Conservation (phyloP, 1,284 basidiomycete genomes). For the Ceratobasidium sp. region DNA sequence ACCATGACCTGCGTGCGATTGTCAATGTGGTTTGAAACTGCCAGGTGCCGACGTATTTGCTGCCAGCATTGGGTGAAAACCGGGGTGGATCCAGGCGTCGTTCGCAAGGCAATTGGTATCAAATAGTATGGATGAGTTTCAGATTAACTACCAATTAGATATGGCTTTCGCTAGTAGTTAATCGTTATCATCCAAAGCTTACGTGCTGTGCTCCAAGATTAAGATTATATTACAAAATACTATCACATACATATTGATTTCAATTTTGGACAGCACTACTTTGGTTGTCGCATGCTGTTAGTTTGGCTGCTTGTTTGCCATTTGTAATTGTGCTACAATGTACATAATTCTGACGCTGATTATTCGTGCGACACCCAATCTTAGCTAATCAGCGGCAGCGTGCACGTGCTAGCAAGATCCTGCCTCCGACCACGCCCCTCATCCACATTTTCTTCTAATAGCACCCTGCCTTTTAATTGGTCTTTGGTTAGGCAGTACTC, state of each 20-base stretch:
- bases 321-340: too few relatives aligned
- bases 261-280: neutral
- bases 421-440: too few relatives aligned
- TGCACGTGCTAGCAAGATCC: too few relatives aligned
- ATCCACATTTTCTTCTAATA: too few relatives aligned
- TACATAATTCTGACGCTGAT: too few relatives aligned
- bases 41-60: neutral
- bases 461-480: too few relatives aligned
- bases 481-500: too few relatives aligned
- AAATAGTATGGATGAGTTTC: neutral
- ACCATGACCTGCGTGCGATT: neutral
- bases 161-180: neutral
- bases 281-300: too few relatives aligned
- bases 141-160: slow-evolving; percentile 5
- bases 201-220: neutral
- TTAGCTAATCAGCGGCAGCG: too few relatives aligned
- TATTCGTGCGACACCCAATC: too few relatives aligned
- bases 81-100: neutral
- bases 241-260: neutral
- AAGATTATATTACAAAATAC: neutral
- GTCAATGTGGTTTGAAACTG: neutral
- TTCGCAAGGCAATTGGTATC: neutral
- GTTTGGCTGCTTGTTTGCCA: too few relatives aligned
- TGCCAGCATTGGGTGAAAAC: neutral
- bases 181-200: neutral